Evolutionary conservation across 1,284 basidiomycete genomes (phyloP).

Genomic region (Trametes pubescens): DNA sequence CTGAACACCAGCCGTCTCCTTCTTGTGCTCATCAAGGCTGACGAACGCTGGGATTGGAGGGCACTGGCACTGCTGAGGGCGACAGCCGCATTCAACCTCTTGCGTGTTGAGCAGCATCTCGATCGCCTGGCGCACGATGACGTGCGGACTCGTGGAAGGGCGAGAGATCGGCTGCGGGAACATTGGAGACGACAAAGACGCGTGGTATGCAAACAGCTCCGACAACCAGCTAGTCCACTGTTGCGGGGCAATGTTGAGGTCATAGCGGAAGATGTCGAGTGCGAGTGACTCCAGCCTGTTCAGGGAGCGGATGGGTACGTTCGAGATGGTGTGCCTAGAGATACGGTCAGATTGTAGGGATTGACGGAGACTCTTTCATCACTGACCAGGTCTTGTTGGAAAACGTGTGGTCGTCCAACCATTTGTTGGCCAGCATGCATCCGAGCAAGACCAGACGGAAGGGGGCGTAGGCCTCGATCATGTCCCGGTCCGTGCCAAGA

Average conservation of each 20-base stretch:
- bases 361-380: constrained; percentile 8
- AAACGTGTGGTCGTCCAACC: constrained; percentile 93
- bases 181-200: constrained; percentile 61
- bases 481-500: constrained; percentile 56
- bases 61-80: constrained; percentile 27
- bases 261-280: constrained; percentile 71
- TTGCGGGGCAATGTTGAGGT: constrained; percentile 67
- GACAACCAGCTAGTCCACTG: constrained; percentile 77
- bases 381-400: constrained; percentile 91
- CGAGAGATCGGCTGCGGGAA: constrained; percentile 81
- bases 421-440: constrained; percentile 90
- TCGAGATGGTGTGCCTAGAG: constrained; percentile 79
- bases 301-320: constrained; percentile 69
- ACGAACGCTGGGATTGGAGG: constrained; percentile 72
- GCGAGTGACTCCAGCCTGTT: constrained; percentile 76
- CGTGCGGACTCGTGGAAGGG: constrained; percentile 72
- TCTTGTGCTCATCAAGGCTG: constrained; percentile 67
- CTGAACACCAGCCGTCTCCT: constrained; percentile 56
- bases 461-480: constrained; percentile 63
- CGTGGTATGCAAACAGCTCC: constrained; percentile 69
- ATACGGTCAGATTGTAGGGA: constrained; percentile 5
- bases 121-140: constrained; percentile 71
- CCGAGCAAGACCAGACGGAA: constrained; percentile 84
- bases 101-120: constrained; percentile 69
- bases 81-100: constrained; percentile 28